phyloP scores from a whole-genome alignment of 2,329 filamentous ascomycete genomes.

The Ascocoryne sarcoides region DNA sequence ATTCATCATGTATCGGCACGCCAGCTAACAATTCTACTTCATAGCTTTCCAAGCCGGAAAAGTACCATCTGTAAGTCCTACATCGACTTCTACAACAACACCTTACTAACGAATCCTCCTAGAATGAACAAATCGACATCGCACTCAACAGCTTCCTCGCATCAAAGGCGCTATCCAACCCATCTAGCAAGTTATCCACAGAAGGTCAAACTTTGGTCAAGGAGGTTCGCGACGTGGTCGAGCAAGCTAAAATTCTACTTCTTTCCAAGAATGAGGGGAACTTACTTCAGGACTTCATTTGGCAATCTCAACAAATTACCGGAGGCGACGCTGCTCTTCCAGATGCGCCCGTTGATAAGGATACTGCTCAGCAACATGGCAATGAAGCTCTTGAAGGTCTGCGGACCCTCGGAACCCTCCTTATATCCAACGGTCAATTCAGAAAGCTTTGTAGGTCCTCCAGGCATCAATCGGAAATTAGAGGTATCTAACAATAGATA shows the following conservation, averaged over 20 bases:
- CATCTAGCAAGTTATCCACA: conserved; percentile 66
- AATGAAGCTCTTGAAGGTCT: conserved; percentile 77
- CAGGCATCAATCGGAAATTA: background rate
- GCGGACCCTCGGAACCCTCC: conserved; percentile 75
- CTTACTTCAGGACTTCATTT: conserved; percentile 92
- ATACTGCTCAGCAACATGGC: conserved; percentile 71
- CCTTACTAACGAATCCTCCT: conserved; percentile 5
- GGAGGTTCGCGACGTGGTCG: conserved; percentile 72
- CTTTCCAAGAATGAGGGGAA: conserved; percentile 94
- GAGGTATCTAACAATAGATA: conserved; percentile 20
- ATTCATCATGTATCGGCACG: background rate
- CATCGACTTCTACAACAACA: background rate
- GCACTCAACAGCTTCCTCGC: conserved; percentile 81
- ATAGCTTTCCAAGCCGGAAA: conserved; percentile 83
- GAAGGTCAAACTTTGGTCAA: conserved; percentile 74
- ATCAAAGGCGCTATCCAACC: conserved; percentile 59
- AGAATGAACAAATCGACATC: conserved; percentile 74
- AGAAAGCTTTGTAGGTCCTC: conserved; percentile 19
- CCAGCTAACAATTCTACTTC: conserved; percentile 11
- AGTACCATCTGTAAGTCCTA: conserved; percentile 56
- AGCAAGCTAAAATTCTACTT: conserved; percentile 74
- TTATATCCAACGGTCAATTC: conserved; percentile 87
- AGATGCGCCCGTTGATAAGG: conserved; percentile 62
- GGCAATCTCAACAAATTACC: conserved; percentile 74
- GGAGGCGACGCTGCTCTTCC: conserved; percentile 53